phyloP scores from a whole-genome alignment of 805 yeast species.

The Gaillardinia entomophila region DNA sequence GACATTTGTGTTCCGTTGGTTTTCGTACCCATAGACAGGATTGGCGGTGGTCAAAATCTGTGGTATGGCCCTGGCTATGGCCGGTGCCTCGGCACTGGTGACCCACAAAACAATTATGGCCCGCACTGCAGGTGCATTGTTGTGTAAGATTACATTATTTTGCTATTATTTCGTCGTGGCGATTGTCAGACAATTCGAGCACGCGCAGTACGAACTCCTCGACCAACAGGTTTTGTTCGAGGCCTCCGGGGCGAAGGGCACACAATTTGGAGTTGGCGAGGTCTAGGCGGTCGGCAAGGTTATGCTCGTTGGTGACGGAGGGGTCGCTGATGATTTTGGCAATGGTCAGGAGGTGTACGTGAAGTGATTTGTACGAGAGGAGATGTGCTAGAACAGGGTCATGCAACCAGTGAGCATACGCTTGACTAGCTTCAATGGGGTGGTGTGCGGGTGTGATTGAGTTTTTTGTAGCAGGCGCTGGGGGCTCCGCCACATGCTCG shows the following conservation, averaged over 20 bases:
- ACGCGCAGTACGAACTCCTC: constrained; percentile 60
- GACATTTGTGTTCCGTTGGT: no score
- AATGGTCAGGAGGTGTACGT: constrained; percentile 48
- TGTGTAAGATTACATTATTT: no score
- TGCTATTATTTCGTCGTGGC: no score
- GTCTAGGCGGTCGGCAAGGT: constrained; percentile 48
- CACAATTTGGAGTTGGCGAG: constrained; percentile 58
- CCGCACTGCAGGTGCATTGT: no score
- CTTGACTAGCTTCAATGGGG: not conserved
- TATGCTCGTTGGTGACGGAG: constrained; percentile 41
- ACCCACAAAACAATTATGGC: no score
- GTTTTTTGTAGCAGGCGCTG: constrained; percentile 1
- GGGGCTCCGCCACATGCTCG: constrained; percentile 13
- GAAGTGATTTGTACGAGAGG: constrained; percentile 44
- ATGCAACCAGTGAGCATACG: not conserved
- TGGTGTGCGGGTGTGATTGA: constrained; percentile 9
- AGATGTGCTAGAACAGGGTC: not conserved
- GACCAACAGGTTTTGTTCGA: constrained; percentile 59
- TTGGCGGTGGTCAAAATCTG: constrained; percentile 25
- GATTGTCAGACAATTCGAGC: no score
- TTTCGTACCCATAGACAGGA: not conserved
- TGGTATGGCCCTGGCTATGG: constrained; percentile 14
- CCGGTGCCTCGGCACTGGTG: constrained; percentile 9
- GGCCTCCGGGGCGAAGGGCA: constrained; percentile 57
- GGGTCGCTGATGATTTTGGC: constrained; percentile 44